Percentiles rank a stretch among this genome's conserved stretches.
phyloP scores from a whole-genome alignment of 2,329 filamentous ascomycete species.

The Dactylellina sp. region DNA sequence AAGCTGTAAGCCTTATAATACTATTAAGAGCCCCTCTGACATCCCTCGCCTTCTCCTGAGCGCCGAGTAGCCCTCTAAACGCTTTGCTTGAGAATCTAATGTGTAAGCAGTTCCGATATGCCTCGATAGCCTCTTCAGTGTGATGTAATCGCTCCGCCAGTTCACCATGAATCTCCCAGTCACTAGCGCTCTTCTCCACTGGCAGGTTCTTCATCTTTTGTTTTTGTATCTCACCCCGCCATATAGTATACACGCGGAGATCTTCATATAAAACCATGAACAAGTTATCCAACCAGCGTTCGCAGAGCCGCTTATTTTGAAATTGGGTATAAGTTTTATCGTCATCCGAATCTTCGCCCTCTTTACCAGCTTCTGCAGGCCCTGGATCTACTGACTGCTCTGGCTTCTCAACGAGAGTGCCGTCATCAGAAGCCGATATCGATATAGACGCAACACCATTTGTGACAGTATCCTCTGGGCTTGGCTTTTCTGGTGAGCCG shows the following conservation, averaged over 20 bases:
- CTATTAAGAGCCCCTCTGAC: conserved; percentile 83
- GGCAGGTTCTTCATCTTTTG: conserved; percentile 92
- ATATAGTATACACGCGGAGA: conserved; percentile 97
- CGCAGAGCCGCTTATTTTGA: conserved; percentile 95
- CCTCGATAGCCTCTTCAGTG: conserved; percentile 87
- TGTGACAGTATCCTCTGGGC: conserved; percentile 59
- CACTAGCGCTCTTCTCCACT: conserved; percentile 95
- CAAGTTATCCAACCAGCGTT: conserved; percentile 96
- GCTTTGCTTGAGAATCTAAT: conserved; percentile 95
- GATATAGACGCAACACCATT: conserved; percentile 62
- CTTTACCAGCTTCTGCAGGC: conserved; percentile 71
- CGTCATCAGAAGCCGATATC: conserved; percentile 59
- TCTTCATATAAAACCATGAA: conserved; percentile 99
- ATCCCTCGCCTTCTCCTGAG: conserved; percentile 81
- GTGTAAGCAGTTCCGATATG: conserved; percentile 86
- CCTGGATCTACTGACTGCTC: conserved; percentile 81
- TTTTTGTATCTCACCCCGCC: conserved; percentile 97
- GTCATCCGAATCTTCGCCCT: conserved; percentile 63
- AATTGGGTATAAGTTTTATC: conserved; percentile 82
- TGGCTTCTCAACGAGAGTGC: conserved; percentile 77
- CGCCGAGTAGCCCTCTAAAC: conserved; percentile 82
- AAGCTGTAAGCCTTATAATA: conserved; percentile 91
- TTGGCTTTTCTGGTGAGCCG: conserved; percentile 56
- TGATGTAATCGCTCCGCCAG: conserved; percentile 94
- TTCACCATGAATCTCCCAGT: conserved; percentile 97